Evolutionary conservation across 164 flowering plant species (phyloP), one percentile per base, ranked within the genome.

Genomic region (Aristolochia californica): DNA sequence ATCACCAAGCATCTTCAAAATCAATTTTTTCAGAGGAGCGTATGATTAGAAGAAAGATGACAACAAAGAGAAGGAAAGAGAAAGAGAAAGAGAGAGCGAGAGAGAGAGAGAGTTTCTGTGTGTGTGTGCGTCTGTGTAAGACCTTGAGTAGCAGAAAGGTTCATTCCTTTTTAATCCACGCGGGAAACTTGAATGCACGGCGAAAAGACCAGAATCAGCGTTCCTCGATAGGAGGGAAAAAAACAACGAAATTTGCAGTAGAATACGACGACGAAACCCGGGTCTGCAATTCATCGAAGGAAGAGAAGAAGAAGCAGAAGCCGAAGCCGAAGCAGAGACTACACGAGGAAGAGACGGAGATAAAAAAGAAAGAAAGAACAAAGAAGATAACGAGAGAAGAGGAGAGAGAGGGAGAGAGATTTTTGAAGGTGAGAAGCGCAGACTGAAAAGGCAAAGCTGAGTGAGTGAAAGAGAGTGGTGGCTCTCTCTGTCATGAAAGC

Each of bases 101-200:
- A n/a, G n/a, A n/a, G n/a, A n/a, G n/a, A n/a, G n/a, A n/a, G n/a
- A n/a, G n/a, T n/a, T n/a, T n/a, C n/a, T n/a, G n/a, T n/a, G n/a
- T n/a, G n/a, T n/a, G n/a, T n/a, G n/a, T n/a, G n/a, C n/a, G n/a
- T n/a, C n/a, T n/a, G n/a, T 5, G 59, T 23, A 28, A 43, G 58
- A 60, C 65, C 70, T 53, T 45, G 56, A 69, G 52, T 21, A 52
- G 27, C 27, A 58, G 48, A 21, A 63, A 54, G 30, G 8, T 50
- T 62, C 70, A 62, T 62, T 57, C 64, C 70, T 56, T 53, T 38
- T 10, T 9, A 18, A 14, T 55, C 52, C 62, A 44, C 68, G 72
- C 67, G 62, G 62, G 67, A 72, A 68, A 57, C 62, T 65, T 62
- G 67, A 68, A 72, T 53, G 64, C 62, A 57, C 53, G 50, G 23